phyloP scores from a whole-genome alignment of 176 grass and related monocot species.

The Aegilops bicornis region DNA sequence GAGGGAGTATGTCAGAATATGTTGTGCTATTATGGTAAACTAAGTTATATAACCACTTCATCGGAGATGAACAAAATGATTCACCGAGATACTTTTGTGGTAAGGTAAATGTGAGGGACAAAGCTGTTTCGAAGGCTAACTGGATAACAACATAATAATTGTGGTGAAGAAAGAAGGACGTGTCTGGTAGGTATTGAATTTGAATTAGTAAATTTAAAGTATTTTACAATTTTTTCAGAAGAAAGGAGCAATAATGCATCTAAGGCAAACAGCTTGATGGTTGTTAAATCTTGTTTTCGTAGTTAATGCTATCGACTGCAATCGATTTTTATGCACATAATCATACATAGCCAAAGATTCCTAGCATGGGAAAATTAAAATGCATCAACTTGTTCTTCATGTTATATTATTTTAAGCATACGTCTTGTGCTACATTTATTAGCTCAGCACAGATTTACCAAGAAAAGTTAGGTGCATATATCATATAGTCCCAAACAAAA shows the following conservation, averaged over 20 bases:
- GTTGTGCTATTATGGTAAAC: background rate
- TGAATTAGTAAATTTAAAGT: slow-evolving; percentile 4
- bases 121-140: background rate
- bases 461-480: background rate
- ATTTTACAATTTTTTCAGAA: background rate
- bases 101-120: background rate
- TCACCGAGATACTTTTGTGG: background rate
- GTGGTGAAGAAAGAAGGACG: background rate
- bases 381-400: background rate
- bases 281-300: background rate
- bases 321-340: background rate
- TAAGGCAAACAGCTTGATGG: background rate
- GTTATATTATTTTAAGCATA: background rate
- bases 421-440: background rate
- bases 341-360: background rate
- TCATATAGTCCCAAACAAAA: background rate
- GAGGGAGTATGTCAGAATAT: background rate
- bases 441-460: background rate
- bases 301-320: background rate
- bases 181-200: background rate
- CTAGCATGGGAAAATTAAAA: background rate
- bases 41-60: background rate
- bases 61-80: background rate
- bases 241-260: background rate
- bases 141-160: background rate